A percentile compares a stretch with the other conserved stretches of the same genome.
These are phyloP conservation scores for Umbelopsis ramanniana DNA, from an alignment of 192 early-diverging fungal genomes.

Conservation along the genomic window DNA sequence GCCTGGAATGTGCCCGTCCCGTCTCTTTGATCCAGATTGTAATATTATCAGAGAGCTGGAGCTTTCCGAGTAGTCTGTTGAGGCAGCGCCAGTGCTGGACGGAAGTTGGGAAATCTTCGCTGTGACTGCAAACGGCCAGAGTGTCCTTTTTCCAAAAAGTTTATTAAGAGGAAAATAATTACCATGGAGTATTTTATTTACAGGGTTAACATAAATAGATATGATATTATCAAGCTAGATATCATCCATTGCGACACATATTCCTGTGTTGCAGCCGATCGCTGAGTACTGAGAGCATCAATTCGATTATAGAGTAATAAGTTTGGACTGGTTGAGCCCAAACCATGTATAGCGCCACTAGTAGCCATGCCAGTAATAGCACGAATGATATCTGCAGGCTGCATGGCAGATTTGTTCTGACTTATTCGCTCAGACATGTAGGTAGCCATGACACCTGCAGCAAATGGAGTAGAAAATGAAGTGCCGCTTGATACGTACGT, in stretches of 20 bases:
- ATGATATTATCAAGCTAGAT: background rate
- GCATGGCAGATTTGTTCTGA: background rate
- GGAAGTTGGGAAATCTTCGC: background rate
- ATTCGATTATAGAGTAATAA: conserved; percentile 14
- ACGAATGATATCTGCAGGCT: background rate
- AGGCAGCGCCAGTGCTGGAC: background rate
- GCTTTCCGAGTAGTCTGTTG: background rate
- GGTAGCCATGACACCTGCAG: conserved; percentile 37
- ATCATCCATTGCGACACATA: background rate
- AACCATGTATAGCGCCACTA: background rate
- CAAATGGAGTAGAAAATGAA: conserved; percentile 43
- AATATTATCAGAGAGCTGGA: conserved; percentile 17
- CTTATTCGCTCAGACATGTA: background rate
- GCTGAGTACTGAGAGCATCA: background rate
- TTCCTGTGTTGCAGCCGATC: background rate
- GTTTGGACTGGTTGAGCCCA: background rate
- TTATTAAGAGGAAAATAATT: background rate
- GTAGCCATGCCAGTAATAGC: conserved; percentile 19
- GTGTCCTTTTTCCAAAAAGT: too few relatives aligned
- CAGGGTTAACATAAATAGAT: background rate
- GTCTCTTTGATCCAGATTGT: conserved; percentile 5
- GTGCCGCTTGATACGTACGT: conserved; percentile 43
- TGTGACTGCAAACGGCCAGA: conserved; percentile 5
- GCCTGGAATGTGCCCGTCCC: conserved; percentile 3
- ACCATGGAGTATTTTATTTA: too few relatives aligned